These are phyloP conservation scores for Clonostachys chloroleuca DNA, from an alignment of 2,329 filamentous ascomycete species.

Conservation along the genomic window DNA sequence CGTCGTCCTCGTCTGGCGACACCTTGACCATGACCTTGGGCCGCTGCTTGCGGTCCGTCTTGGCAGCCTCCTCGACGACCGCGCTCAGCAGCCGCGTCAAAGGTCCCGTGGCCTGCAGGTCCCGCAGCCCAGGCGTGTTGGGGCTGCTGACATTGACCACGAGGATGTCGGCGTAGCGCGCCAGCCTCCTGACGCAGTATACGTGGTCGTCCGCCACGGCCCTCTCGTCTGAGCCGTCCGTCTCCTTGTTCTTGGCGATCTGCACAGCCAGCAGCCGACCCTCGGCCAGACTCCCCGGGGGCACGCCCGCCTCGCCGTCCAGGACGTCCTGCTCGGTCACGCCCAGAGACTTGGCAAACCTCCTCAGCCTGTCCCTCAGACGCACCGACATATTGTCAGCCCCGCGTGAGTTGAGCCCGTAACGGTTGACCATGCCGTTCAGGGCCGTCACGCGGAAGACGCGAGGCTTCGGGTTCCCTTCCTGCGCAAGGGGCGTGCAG, in stretches of 20 bases:
- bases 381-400: conserved; percentile 81
- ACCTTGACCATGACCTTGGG: conserved; percentile 91
- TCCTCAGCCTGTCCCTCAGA: conserved; percentile 71
- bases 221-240: conserved; percentile 77
- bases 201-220: conserved; percentile 81
- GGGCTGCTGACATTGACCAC: conserved; percentile 97
- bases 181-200: conserved; percentile 80
- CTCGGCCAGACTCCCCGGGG: conserved; percentile 72
- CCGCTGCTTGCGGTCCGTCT: conserved; percentile 64
- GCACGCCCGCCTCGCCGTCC: conserved; percentile 69
- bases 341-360: conserved; percentile 69
- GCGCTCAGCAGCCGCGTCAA: conserved; percentile 75
- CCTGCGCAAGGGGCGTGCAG: conserved; percentile 80
- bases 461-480: conserved; percentile 81
- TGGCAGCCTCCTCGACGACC: conserved; percentile 74
- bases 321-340: conserved; percentile 71
- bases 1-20: conserved; percentile 87
- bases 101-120: conserved; percentile 80
- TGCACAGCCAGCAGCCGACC: conserved; percentile 85
- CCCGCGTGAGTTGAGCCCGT: conserved; percentile 89
- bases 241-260: conserved; percentile 94
- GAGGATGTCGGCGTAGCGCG: conserved; percentile 88
- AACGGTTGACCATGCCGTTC: conserved; percentile 89
- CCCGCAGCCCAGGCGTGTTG: conserved; percentile 87
- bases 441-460: conserved; percentile 83